Percentiles rank a stretch among this genome's conserved stretches.
Conservation (phyloP, 2,329 filamentous ascomycete species). For the Mycosphaerelloides madeirae region DNA sequence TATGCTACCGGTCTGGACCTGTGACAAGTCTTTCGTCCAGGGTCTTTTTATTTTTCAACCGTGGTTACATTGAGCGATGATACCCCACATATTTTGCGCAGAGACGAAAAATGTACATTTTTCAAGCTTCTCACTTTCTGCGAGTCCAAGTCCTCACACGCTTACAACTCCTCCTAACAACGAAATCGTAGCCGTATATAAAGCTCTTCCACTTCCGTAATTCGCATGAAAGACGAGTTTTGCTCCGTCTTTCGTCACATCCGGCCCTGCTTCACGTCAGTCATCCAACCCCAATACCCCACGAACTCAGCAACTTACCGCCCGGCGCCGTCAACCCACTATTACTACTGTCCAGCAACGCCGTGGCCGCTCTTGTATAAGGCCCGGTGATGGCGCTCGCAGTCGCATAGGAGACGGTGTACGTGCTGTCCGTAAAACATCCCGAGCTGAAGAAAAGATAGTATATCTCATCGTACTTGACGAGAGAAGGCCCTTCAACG, state of each 20-base stretch:
- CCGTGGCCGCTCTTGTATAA: slow-evolving; percentile 24
- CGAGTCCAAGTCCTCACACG: too few relatives aligned
- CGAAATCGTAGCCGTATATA: slow-evolving; percentile 22
- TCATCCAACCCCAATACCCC: too few relatives aligned
- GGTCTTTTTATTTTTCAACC: too few relatives aligned
- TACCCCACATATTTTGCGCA: too few relatives aligned
- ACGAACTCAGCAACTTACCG: too few relatives aligned
- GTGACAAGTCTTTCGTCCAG: too few relatives aligned
- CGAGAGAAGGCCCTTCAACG: slow-evolving; percentile 31
- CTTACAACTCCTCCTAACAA: slow-evolving; percentile 1
- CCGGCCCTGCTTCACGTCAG: slow-evolving; percentile 4
- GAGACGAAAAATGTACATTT: too few relatives aligned
- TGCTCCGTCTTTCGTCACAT: slow-evolving; percentile 25
- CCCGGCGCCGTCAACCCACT: slow-evolving; percentile 30
- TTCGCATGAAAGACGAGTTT: slow-evolving; percentile 34
- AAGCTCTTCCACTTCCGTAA: slow-evolving; percentile 16
- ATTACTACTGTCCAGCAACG: slow-evolving; percentile 28
- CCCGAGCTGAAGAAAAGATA: slow-evolving; percentile 37
- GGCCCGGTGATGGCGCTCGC: slow-evolving; percentile 29
- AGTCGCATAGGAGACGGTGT: slow-evolving; percentile 34
- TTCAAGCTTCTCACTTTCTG: too few relatives aligned
- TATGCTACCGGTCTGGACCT: too few relatives aligned
- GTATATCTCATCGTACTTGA: slow-evolving; percentile 27
- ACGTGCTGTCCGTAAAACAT: slow-evolving; percentile 27
- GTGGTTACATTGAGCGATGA: too few relatives aligned